These are phyloP conservation scores for Ustulina deusta DNA, from an alignment of 2,329 filamentous ascomycete genomes.

Conservation along the genomic window DNA sequence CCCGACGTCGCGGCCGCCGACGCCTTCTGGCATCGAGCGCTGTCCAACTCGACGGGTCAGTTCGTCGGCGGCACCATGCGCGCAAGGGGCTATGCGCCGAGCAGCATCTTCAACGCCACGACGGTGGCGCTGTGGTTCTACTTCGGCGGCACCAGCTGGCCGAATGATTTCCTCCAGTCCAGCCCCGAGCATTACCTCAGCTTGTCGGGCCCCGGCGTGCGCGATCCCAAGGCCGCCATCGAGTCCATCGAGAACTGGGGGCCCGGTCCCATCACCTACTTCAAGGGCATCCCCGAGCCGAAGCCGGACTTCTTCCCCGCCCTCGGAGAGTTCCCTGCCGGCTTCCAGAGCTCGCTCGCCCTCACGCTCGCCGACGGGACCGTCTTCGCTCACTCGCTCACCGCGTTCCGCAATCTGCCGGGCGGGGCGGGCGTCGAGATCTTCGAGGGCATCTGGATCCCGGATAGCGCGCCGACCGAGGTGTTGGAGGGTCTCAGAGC, in stretches of 20 bases:
- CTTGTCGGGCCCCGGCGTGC: constrained; percentile 24
- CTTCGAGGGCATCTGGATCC: constrained; percentile 34
- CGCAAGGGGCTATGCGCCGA: constrained; percentile 28
- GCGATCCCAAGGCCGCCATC: constrained; percentile 16
- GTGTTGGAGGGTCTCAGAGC: constrained; percentile 23
- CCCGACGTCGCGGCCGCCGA: constrained; percentile 32
- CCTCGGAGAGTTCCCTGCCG: constrained; percentile 20
- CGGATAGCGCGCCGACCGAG: constrained; percentile 22
- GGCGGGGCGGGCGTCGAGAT: constrained; percentile 32
- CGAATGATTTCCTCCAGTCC: constrained; percentile 27
- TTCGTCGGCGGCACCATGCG: constrained; percentile 33
- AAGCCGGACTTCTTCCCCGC: constrained; percentile 30
- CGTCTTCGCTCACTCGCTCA: constrained; percentile 32
- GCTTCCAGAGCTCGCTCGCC: not conserved
- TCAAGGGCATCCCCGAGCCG: constrained; percentile 22
- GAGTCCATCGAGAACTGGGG: constrained; percentile 39
- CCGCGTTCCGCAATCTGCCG: constrained; percentile 26
- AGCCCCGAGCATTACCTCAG: constrained; percentile 37
- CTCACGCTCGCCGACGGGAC: constrained; percentile 33
- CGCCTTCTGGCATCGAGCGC: constrained; percentile 24
- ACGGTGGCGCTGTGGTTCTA: constrained; percentile 29
- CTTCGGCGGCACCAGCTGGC: constrained; percentile 29
- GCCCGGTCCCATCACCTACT: constrained; percentile 28
- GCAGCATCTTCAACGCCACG: constrained; percentile 31
- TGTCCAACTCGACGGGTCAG: constrained; percentile 25